Base-by-base conservation (phyloP, 2,329 filamentous ascomycete genomes). In the Polytolypa hystricis region DNA sequence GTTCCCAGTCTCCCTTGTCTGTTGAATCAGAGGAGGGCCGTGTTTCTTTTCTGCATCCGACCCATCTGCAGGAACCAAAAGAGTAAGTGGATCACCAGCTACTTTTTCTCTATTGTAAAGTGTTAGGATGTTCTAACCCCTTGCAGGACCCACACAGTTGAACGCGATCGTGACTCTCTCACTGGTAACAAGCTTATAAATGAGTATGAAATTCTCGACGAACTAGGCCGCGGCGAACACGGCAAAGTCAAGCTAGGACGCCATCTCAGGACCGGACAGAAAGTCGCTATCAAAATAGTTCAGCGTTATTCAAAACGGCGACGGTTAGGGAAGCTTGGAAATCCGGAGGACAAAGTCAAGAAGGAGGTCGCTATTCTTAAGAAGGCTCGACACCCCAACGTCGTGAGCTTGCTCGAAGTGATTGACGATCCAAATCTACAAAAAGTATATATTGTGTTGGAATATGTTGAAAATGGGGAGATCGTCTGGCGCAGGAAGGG, bases 271-370 rank as follows among this genome's bases (percentile, higher is more conserved):
- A 86, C 75, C 1, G 73, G 73, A 42, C 79, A 84, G 36, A 80
- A 81, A 54, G 89, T 98, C 3, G 91, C 91, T 39, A 95, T 98
- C 71, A 98, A 98, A 66, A 98, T 98, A 51, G 93, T 98, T 31
- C 85, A 93, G 40, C 79, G 91, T 25, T 94, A 91, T 56, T 93
- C 89, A 35, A 95, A 93, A 65, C 85, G 84, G 50, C 79, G 87
- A 38, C 82, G 89, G 17, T 71, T 98, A n/a, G 91, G 91, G 36
- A 76, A 75, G 50, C 62, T 76, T 26, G 75, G 72, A n/a, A 75
- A 76, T 41, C 73, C 77, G 12, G 76, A 80, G 52, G 68, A 71
- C 46, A 83, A 83, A 54, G 80, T 89, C 38, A 95, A 94, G 65
- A 81, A 83, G 56, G 91, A 98, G 64, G 93, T 98, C 45, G 91